Percentiles rank a stretch among this genome's conserved stretches.
Conservation (phyloP, 495 filamentous ascomycete species). For the Friedmanniomyces simplex region DNA sequence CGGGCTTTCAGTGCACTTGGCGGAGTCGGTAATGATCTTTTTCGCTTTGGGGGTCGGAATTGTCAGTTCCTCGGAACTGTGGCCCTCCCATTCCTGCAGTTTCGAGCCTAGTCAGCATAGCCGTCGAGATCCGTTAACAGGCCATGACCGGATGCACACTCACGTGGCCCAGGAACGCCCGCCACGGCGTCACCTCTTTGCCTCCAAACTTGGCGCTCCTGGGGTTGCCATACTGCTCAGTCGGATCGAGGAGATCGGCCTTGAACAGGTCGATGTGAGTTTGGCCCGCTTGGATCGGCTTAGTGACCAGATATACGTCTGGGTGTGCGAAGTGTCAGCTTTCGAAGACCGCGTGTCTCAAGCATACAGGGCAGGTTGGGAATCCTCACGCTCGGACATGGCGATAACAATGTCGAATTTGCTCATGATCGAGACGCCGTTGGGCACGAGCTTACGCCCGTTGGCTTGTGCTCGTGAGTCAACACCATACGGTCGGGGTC, state of each 20-base stretch:
- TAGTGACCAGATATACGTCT: conserved; percentile 1
- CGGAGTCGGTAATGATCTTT: no score
- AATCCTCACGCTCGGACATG: neutral
- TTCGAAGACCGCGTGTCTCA: neutral
- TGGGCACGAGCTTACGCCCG: conserved; percentile 4
- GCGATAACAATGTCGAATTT: neutral
- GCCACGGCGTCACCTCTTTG: conserved; percentile 1
- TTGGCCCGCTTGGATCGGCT: conserved; percentile 1
- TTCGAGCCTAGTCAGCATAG: no score
- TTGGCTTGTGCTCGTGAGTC: conserved; percentile 9
- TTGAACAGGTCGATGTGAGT: conserved; percentile 8
- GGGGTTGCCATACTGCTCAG: neutral
- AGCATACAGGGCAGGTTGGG: no score
- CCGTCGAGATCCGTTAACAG: neutral
- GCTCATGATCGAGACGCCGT: conserved; percentile 3
- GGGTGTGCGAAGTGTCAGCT: no score
- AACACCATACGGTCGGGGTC: neutral
- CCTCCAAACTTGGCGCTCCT: neutral
- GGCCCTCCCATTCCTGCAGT: conserved; percentile 11
- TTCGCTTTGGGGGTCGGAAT: neutral
- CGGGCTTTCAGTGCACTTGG: no score
- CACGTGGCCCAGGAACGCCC: neutral
- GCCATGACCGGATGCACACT: neutral
- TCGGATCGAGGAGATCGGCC: neutral
- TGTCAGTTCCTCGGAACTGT: conserved; percentile 4